Evolutionary conservation across 805 yeast species (phyloP).

Genomic region (Diddensiella santjacobensis): DNA sequence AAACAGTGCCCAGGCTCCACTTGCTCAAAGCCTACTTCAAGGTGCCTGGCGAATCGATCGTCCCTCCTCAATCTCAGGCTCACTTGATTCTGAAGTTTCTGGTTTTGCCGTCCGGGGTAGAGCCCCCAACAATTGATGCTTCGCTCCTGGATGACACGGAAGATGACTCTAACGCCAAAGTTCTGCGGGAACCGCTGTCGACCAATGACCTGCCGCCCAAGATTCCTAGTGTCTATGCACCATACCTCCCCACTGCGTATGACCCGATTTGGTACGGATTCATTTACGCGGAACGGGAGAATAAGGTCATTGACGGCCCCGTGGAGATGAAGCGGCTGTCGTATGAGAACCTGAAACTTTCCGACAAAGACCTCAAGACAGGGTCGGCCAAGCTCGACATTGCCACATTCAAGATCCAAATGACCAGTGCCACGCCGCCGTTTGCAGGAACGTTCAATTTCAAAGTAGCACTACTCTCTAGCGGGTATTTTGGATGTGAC

Average conservation of each 20-base stretch:
- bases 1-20: slow-evolving; percentile 63
- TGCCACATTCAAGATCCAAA: slow-evolving; percentile 72
- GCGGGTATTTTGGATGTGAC: slow-evolving; percentile 80
- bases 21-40: slow-evolving; percentile 66
- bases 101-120: slow-evolving; percentile 62
- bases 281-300: slow-evolving; percentile 70
- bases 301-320: slow-evolving; percentile 71
- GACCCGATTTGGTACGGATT: slow-evolving; percentile 61
- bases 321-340: slow-evolving; percentile 49
- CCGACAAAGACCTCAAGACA: slow-evolving; percentile 45
- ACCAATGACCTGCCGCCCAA: slow-evolving; percentile 64
- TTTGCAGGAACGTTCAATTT: slow-evolving; percentile 61
- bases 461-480: slow-evolving; percentile 64
- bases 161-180: slow-evolving; percentile 36
- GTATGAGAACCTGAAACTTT: slow-evolving; percentile 50
- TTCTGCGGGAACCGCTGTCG: slow-evolving; percentile 66
- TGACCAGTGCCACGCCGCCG: slow-evolving; percentile 75
- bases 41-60: slow-evolving; percentile 74
- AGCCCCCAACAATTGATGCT: slow-evolving; percentile 22
- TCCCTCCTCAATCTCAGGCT: slow-evolving; percentile 68
- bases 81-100: slow-evolving; percentile 74
- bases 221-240: slow-evolving; percentile 64
- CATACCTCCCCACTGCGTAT: slow-evolving; percentile 64
- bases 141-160: slow-evolving; percentile 22
- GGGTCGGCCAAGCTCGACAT: slow-evolving; percentile 41